phyloP scores from a whole-genome alignment of 2,329 filamentous ascomycete species.

The Talaromyces rugulosus region DNA sequence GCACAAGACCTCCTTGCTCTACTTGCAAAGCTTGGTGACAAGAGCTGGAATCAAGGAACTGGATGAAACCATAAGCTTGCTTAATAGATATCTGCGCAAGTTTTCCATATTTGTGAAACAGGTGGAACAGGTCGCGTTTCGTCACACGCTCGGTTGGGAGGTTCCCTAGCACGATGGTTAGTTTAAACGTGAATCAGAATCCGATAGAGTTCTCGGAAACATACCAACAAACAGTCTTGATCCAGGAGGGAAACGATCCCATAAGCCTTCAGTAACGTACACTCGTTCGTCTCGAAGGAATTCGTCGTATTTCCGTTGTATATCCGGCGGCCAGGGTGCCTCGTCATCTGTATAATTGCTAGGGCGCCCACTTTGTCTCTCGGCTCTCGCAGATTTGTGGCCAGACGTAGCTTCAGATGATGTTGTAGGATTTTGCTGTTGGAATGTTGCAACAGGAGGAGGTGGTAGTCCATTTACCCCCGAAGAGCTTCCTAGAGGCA shows the following conservation, averaged over 20 bases:
- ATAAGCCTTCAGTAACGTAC: conserved; percentile 50
- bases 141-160: conserved; percentile 88
- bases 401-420: conserved; percentile 19
- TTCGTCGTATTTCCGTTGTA: conserved; percentile 48
- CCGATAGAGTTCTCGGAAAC: conserved; percentile 17
- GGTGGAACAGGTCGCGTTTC: conserved; percentile 87
- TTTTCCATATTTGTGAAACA: conserved; percentile 80
- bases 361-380: conserved; percentile 22
- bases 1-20: conserved; percentile 75
- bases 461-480: conserved; percentile 34
- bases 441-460: conserved; percentile 38
- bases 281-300: conserved; percentile 48
- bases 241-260: conserved; percentile 48
- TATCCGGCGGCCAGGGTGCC: conserved; percentile 44
- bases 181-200: background rate
- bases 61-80: conserved; percentile 93
- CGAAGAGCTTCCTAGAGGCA: conserved; percentile 33
- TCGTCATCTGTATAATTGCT: conserved; percentile 33
- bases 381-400: conserved; percentile 22
- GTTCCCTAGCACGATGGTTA: conserved; percentile 60
- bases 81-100: conserved; percentile 95
- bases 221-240: conserved; percentile 48
- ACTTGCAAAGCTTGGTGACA: conserved; percentile 70
- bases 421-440: conserved; percentile 18
- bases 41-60: conserved; percentile 74